Base-by-base conservation (phyloP, 495 filamentous ascomycete species). In the Cairneyella variabilis region DNA sequence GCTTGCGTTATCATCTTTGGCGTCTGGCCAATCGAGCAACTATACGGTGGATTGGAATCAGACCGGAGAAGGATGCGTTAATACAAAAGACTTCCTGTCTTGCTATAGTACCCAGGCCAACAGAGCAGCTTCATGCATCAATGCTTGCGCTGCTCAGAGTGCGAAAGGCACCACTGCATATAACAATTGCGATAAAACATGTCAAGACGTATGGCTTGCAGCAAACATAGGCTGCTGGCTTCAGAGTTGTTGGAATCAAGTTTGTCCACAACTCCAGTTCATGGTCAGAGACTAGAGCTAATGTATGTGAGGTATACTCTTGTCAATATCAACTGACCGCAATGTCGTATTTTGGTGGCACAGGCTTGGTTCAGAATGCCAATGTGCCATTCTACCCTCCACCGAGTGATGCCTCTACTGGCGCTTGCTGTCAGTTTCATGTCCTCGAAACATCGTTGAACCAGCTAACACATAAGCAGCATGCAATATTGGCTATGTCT, bases 191-290 rank as follows among this genome's bases (percentile, higher is more conserved):
- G 41, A 26, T 14, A 26, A 2, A 10, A 20, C 5, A 2, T 54
- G 51, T 41, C n/a, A 16, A 3, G 1, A 7, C 14, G 5, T 8
- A 37, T 48, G 41, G 42, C 41, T 22, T 26, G 51, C 51, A 4
- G 26, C n/a, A 3, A 54, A 54, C 27, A 34, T 54, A 3, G 51
- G 51, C 3, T 54, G 51, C 20, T 54, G 51, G 51, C 26, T 54
- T 17, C 41, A 54, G 22, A 54, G 41, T 28, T 54, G 51, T 20
- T 54, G 51, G 51, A 54, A 54, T 43, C 41, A 54, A 21, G 51
- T 48, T 47, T 23, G 26, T 39, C 16, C 2, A 21, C 20, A 30
- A 11, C 12, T 8, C 17, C 22, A 18, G 18, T 14, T 27, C 12
- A 3, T 6, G 17, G 2, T 17, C 10, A 12, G 26, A 9, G 3